phyloP scores from a whole-genome alignment of 305 asterid species.

The Fraxinus albicans region DNA sequence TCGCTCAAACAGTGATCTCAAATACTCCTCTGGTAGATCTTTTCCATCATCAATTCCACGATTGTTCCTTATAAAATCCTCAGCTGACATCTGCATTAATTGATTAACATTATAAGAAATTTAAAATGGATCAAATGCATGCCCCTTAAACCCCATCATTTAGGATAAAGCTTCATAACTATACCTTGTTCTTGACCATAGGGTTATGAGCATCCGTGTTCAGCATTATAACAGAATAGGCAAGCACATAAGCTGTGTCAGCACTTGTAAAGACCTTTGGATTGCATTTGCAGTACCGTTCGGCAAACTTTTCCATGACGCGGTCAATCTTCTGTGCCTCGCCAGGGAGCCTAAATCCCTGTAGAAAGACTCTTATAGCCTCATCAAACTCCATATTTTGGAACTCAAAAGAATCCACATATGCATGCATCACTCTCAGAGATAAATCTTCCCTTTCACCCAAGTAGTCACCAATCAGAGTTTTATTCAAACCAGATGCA shows the following conservation, averaged over 20 bases:
- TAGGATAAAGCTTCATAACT: constrained; percentile 19
- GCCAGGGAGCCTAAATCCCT: constrained; percentile 96
- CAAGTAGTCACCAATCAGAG: constrained; percentile 93
- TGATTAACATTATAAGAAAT: constrained; percentile 21
- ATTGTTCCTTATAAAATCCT: constrained; percentile 92
- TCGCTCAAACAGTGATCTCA: constrained; percentile 88
- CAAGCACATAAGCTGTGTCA: constrained; percentile 98
- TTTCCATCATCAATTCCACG: constrained; percentile 99
- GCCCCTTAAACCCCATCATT: constrained; percentile 14
- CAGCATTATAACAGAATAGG: constrained; percentile 95
- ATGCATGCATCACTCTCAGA: constrained; percentile 96
- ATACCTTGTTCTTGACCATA: constrained; percentile 96
- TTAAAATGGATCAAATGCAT: constrained; percentile 3
- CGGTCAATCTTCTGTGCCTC: constrained; percentile 99
- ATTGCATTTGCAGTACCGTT: constrained; percentile 94
- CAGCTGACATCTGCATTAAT: constrained; percentile 82
- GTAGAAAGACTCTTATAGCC: constrained; percentile 91
- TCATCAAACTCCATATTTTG: constrained; percentile 93
- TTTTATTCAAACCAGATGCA: constrained; percentile 84
- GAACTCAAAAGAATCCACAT: constrained; percentile 96
- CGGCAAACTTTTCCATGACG: constrained; percentile 97
- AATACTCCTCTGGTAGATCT: constrained; percentile 89
- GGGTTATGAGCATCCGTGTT: constrained; percentile 99
- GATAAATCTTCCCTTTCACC: constrained; percentile 98
- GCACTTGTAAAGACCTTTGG: constrained; percentile 91